phyloP scores from a whole-genome alignment of 225 moss, liverwort and hornwort species.

The Sphagnum contortum region DNA sequence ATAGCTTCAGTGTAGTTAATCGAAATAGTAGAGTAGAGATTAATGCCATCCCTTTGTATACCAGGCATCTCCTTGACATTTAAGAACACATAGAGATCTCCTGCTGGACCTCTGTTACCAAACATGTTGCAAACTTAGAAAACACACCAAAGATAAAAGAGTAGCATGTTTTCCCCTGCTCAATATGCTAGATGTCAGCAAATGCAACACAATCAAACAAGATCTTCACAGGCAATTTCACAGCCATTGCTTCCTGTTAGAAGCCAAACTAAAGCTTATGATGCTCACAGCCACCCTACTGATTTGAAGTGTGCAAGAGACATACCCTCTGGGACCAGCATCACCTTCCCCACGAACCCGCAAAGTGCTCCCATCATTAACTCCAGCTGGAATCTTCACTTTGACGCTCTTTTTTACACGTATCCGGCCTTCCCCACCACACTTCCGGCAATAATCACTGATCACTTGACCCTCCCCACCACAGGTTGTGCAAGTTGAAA shows the following conservation, averaged over 20 bases:
- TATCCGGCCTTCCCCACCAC: conserved; percentile 90
- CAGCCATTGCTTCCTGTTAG: too few species aligned
- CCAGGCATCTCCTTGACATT: conserved; percentile 79
- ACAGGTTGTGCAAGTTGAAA: conserved; percentile 84
- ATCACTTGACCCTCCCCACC: conserved; percentile 95
- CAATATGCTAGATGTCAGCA: too few species aligned
- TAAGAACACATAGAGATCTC: conserved; percentile 96
- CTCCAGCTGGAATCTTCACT: conserved; percentile 95
- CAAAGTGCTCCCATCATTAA: conserved; percentile 89
- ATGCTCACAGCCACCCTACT: too few species aligned
- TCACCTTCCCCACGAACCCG: conserved; percentile 95
- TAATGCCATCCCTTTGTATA: conserved; percentile 75
- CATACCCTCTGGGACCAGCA: conserved; percentile 85
- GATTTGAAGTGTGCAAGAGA: too few species aligned
- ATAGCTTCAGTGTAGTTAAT: conserved; percentile 84
- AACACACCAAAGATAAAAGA: too few species aligned
- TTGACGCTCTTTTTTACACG: conserved; percentile 79
- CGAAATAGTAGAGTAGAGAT: conserved; percentile 70
- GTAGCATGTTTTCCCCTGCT: too few species aligned
- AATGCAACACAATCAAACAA: too few species aligned
- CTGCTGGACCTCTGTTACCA: conserved; percentile 60
- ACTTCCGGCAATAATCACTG: conserved; percentile 84
- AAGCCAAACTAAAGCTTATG: too few species aligned
- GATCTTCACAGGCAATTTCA: too few species aligned
- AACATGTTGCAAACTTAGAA: too few species aligned